Conservation (phyloP, 2,329 filamentous ascomycete species). For the Biscogniauxia mediterranea region DNA sequence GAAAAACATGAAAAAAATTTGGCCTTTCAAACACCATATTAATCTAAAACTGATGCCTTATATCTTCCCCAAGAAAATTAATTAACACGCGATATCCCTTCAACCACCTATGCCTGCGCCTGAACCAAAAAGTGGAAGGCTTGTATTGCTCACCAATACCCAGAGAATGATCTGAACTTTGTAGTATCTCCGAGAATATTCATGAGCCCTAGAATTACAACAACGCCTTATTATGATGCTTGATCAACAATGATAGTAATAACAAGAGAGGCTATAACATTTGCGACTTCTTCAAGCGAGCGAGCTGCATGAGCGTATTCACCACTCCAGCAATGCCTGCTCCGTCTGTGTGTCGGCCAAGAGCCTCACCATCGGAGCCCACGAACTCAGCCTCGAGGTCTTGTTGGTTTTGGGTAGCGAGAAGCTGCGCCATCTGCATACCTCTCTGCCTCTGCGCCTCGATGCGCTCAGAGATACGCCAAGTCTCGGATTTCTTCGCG, state of each 20-base stretch:
- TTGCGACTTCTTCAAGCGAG: constrained; percentile 29
- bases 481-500: constrained; percentile 6
- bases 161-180: too few species aligned
- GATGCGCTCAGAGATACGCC: constrained; percentile 28
- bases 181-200: too few species aligned
- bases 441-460: constrained; percentile 36
- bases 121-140: too few species aligned
- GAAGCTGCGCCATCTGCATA: constrained; percentile 31
- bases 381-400: constrained; percentile 32
- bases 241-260: not conserved
- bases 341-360: constrained; percentile 38
- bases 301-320: constrained; percentile 35
- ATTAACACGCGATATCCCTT: too few species aligned
- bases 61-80: too few species aligned
- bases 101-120: too few species aligned
- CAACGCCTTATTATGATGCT: not conserved
- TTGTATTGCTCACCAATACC: too few species aligned
- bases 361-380: constrained; percentile 29
- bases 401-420: constrained; percentile 29
- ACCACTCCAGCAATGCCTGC: constrained; percentile 35
- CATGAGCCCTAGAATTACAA: not conserved
- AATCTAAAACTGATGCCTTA: too few species aligned
- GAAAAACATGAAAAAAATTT: too few species aligned
- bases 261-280: constrained; percentile 22
- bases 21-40: too few species aligned